Conservation (phyloP, 768 basidiomycete species). For the Boletus fagicola region DNA sequence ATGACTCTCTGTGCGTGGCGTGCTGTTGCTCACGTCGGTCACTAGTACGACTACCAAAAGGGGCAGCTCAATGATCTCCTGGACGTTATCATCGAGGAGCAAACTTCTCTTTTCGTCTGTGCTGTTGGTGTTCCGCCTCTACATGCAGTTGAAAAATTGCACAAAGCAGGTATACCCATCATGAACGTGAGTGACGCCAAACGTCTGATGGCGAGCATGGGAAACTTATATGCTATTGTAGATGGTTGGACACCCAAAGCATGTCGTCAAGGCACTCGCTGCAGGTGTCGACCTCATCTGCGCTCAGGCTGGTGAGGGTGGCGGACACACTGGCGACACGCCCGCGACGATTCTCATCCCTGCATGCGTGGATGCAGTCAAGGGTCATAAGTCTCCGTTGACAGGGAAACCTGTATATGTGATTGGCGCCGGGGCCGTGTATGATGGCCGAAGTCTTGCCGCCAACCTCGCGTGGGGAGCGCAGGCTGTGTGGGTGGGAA, state of each 20-base stretch:
- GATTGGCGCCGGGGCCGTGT: constrained; percentile 89
- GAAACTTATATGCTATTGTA: constrained; percentile 15
- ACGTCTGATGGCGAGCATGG: background rate
- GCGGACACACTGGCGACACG: constrained; percentile 83
- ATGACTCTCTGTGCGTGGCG: background rate
- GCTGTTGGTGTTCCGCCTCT: constrained; percentile 87
- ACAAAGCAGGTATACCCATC: constrained; percentile 79
- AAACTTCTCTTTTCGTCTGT: constrained; percentile 84
- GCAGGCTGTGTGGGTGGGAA: constrained; percentile 86
- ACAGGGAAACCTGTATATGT: constrained; percentile 85
- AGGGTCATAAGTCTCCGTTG: constrained; percentile 72
- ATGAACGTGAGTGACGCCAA: constrained; percentile 62
- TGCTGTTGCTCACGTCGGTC: background rate
- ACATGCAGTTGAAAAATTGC: constrained; percentile 75
- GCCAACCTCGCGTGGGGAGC: constrained; percentile 90
- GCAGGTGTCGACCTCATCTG: constrained; percentile 92
- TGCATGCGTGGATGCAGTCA: constrained; percentile 82
- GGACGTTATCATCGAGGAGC: constrained; percentile 91
- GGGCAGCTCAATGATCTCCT: constrained; percentile 82
- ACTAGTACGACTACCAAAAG: constrained; percentile 83
- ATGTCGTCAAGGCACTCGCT: constrained; percentile 75
- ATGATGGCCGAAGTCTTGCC: constrained; percentile 83
- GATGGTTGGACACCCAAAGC: constrained; percentile 96
- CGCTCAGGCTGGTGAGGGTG: constrained; percentile 91
- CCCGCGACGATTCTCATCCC: constrained; percentile 87